Evolutionary conservation across 306 rosid genomes (phyloP).

Genomic region (Vigna radiata): DNA sequence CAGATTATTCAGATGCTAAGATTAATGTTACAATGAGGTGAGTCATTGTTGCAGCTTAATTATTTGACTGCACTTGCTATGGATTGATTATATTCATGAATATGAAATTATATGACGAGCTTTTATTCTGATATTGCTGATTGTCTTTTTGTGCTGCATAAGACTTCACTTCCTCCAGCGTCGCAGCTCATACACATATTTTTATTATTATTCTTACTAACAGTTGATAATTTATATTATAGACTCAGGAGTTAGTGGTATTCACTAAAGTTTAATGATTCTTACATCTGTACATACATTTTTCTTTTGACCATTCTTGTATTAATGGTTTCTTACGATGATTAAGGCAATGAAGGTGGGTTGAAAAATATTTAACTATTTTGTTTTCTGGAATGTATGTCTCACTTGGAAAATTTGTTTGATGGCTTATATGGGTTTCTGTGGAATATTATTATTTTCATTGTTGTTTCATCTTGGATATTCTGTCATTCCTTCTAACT

Average conservation of each 20-base stretch:
- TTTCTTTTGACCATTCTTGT: conserved; percentile 25
- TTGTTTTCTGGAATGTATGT: conserved; percentile 13
- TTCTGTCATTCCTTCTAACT: background rate
- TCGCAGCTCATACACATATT: background rate
- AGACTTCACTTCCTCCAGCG: conserved; percentile 36
- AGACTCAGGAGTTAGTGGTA: background rate
- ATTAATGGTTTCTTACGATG: conserved; percentile 25
- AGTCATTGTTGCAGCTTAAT: conserved; percentile 34
- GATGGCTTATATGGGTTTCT: background rate
- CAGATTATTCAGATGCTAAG: conserved; percentile 64
- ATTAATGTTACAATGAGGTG: conserved; percentile 68
- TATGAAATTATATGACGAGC: conserved; percentile 15
- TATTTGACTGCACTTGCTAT: conserved; percentile 21
- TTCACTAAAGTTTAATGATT: background rate
- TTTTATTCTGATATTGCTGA: conserved; percentile 19
- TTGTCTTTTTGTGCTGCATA: conserved; percentile 13
- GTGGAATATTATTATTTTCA: background rate
- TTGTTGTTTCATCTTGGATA: conserved; percentile 8
- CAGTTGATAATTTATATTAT: background rate
- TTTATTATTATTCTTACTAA: conserved; percentile 1
- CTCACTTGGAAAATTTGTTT: conserved; percentile 33
- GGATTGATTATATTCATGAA: conserved; percentile 19
- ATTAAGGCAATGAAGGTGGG: conserved; percentile 10
- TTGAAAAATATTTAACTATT: conserved; percentile 29
- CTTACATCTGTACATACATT: background rate